Evolutionary conservation across 805 yeast species (phyloP).

Genomic region (Ogataea zsoltii): DNA sequence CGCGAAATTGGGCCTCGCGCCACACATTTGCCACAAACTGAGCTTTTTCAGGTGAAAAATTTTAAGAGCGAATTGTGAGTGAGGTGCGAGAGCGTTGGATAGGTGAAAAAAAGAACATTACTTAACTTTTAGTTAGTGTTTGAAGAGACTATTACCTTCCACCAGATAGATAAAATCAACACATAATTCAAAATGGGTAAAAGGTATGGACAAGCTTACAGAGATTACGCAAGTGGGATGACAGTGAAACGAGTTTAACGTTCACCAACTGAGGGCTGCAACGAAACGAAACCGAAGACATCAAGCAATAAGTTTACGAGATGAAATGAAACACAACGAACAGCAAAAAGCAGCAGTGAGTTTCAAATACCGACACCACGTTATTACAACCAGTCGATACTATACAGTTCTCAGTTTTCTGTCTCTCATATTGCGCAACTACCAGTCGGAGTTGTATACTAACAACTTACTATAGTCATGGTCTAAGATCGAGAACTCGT

Average conservation of each 20-base stretch:
- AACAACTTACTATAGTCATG: slow-evolving; percentile 58
- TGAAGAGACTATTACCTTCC: not conserved
- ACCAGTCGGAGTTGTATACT: not conserved
- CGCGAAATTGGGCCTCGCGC: not conserved
- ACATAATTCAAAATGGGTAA: slow-evolving; percentile 47
- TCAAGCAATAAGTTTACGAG: not conserved
- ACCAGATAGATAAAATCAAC: slow-evolving; percentile 6
- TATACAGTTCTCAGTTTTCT: too few relatives aligned
- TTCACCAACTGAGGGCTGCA: not conserved
- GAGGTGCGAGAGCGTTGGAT: slow-evolving; percentile 3
- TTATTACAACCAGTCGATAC: too few relatives aligned
- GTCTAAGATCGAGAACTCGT: slow-evolving; percentile 99
- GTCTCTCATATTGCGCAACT: too few relatives aligned
- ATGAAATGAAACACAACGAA: too few relatives aligned
- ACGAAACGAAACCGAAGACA: not conserved
- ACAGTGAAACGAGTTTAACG: not conserved
- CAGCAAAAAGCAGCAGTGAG: too few relatives aligned
- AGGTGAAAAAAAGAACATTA: slow-evolving; percentile 3
- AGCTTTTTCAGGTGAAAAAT: slow-evolving; percentile 9
- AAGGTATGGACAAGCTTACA: slow-evolving; percentile 38
- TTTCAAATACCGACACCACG: too few relatives aligned
- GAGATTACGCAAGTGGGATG: not conserved
- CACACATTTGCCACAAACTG: slow-evolving; percentile 6
- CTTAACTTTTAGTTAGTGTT: slow-evolving; percentile 4
- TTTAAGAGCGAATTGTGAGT: slow-evolving; percentile 7